phyloP scores from a whole-genome alignment of 1,284 basidiomycete genomes.

The Phellinidium pouzarii region DNA sequence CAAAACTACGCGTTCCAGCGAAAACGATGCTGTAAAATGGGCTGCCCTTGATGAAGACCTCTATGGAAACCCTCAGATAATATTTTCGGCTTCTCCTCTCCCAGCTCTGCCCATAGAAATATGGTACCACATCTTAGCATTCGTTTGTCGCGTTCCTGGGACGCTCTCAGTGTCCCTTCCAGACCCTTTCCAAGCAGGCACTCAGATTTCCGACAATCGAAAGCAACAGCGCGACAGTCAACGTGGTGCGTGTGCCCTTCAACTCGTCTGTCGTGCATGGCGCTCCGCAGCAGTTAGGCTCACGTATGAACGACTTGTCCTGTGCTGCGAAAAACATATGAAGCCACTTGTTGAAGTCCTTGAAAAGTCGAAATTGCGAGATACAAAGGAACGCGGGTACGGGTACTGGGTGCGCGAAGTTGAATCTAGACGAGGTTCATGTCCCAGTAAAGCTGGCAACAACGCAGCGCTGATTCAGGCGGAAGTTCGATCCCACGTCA shows the following conservation, averaged over 20 bases:
- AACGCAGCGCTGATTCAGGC: not conserved
- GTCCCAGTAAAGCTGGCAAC: not conserved
- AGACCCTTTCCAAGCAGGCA: constrained; percentile 1
- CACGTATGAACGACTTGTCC: not conserved
- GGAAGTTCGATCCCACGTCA: not conserved
- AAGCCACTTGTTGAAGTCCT: not conserved
- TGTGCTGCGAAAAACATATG: constrained; percentile 5
- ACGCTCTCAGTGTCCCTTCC: not conserved
- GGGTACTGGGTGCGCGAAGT: constrained; percentile 5
- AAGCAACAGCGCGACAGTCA: not conserved
- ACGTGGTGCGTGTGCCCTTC: not conserved
- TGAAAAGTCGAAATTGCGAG: not conserved
- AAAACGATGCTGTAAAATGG: not conserved
- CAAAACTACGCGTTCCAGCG: not conserved
- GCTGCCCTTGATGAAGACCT: not conserved
- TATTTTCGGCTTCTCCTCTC: not conserved
- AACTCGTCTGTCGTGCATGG: constrained; percentile 9
- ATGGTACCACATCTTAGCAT: not conserved
- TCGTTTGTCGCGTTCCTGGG: constrained; percentile 1
- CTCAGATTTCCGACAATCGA: not conserved
- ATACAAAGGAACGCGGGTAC: not conserved
- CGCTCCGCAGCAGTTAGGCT: not conserved
- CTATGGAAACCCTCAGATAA: not conserved
- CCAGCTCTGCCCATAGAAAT: constrained; percentile 2
- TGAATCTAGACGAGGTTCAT: not conserved